Percentiles rank a stretch among this genome's conserved stretches.
Conservation (phyloP, 805 yeast species). For the Metschnikowia arizonensis region DNA sequence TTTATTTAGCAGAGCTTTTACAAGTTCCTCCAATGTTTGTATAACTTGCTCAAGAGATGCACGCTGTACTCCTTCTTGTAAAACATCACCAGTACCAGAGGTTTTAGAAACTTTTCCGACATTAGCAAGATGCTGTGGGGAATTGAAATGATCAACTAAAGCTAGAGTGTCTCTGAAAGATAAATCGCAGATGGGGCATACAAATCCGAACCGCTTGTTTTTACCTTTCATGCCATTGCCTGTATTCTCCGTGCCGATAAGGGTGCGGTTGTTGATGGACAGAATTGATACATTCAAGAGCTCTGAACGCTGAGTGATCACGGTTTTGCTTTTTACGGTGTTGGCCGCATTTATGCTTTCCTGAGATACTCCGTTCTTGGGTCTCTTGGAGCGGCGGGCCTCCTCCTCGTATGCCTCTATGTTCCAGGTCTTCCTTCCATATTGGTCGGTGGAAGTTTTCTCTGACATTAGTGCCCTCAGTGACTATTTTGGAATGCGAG, state of each 20-base stretch:
- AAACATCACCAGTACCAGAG: constrained; percentile 16
- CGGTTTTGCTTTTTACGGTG: constrained; percentile 8
- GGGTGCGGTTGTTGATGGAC: constrained; percentile 33
- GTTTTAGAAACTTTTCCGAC: constrained; percentile 22
- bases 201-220: constrained; percentile 74
- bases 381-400: constrained; percentile 32
- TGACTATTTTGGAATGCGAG: not conserved
- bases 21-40: constrained; percentile 26
- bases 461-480: constrained; percentile 14
- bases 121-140: constrained; percentile 52
- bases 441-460: constrained; percentile 35
- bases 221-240: constrained; percentile 17
- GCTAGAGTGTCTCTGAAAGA: constrained; percentile 81
- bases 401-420: constrained; percentile 55
- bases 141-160: constrained; percentile 77
- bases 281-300: constrained; percentile 29
- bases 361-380: constrained; percentile 1
- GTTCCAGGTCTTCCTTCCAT: constrained; percentile 74
- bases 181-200: constrained; percentile 74
- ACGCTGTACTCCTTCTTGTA: constrained; percentile 35
- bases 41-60: constrained; percentile 35
- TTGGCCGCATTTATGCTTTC: constrained; percentile 6
- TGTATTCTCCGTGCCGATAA: constrained; percentile 24
- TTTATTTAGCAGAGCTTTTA: constrained; percentile 22
- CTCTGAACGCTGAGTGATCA: constrained; percentile 29